A percentile compares a stretch with the other conserved stretches of the same genome.
These are phyloP conservation scores for Beta vulgaris DNA, from an alignment of 148 eudicot species.

Conservation along the genomic window DNA sequence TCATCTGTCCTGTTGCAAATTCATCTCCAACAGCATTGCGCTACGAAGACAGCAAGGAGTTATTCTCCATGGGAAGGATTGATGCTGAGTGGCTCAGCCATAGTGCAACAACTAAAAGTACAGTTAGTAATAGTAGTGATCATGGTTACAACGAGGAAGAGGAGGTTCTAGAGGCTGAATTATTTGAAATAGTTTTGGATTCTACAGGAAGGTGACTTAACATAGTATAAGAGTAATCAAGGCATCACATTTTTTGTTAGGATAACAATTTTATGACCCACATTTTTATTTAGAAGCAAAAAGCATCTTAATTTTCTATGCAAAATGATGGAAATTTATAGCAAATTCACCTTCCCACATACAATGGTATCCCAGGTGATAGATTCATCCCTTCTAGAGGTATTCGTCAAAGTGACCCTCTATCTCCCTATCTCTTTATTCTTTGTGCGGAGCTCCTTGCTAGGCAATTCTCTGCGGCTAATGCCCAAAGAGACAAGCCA, in stretches of 20 bases:
- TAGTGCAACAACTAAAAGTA: constrained; percentile 31
- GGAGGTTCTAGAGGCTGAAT: constrained; percentile 65
- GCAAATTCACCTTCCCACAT: too few species aligned
- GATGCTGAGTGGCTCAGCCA: constrained; percentile 59
- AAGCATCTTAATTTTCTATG: too few species aligned
- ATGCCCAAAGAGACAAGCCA: too few species aligned
- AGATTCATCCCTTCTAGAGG: too few species aligned
- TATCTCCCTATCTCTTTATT: too few species aligned
- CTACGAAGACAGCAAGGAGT: constrained; percentile 76
- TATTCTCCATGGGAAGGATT: constrained; percentile 84
- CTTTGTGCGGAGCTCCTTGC: too few species aligned
- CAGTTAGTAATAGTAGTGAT: constrained; percentile 20
- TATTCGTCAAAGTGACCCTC: too few species aligned
- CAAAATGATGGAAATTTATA: too few species aligned
- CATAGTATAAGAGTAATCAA: not conserved
- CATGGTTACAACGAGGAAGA: constrained; percentile 38
- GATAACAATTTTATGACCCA: too few species aligned
- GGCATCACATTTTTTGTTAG: not conserved
- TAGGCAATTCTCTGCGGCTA: too few species aligned
- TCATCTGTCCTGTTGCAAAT: constrained; percentile 37
- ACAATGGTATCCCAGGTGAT: too few species aligned
- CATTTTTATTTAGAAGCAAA: too few species aligned
- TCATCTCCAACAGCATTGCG: constrained; percentile 40
- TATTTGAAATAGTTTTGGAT: constrained; percentile 79
- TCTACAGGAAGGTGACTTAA: not conserved